These are phyloP conservation scores for Podaxis carcinomalis DNA, from an alignment of 768 basidiomycete species.

Conservation along the genomic window DNA sequence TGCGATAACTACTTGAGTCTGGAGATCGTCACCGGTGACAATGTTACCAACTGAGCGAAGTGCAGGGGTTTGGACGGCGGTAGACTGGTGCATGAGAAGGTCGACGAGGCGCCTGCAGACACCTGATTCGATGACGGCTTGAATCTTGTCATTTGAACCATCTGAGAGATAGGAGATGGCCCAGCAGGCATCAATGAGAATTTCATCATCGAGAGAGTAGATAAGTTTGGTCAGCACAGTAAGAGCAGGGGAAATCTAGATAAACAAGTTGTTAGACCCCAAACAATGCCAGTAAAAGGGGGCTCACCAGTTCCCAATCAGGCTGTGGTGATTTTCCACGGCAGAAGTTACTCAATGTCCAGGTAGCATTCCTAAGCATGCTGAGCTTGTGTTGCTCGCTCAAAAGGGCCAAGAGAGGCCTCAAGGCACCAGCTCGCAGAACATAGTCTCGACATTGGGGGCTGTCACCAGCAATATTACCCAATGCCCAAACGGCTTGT, in stretches of 20 bases:
- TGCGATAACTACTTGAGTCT: constrained; percentile 98
- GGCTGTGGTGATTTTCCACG: constrained; percentile 97
- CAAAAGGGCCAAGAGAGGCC: constrained; percentile 83
- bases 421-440: constrained; percentile 86
- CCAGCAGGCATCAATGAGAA: constrained; percentile 99
- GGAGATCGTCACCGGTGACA: constrained; percentile 97
- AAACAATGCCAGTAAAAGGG: constrained; percentile 4
- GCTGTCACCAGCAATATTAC: constrained; percentile 98
- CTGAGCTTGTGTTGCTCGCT: constrained; percentile 98
- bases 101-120: constrained; percentile 97
- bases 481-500: constrained; percentile 99
- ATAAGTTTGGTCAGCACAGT: constrained; percentile 97
- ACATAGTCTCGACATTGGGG: constrained; percentile 97
- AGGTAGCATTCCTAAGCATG: constrained; percentile 98
- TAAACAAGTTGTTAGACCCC: constrained; percentile 16
- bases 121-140: constrained; percentile 97
- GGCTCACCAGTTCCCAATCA: constrained; percentile 89
- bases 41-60: constrained; percentile 99
- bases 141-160: constrained; percentile 98
- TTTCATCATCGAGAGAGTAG: constrained; percentile 98
- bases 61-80: constrained; percentile 97
- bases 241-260: constrained; percentile 94
- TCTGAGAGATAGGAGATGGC: constrained; percentile 99
- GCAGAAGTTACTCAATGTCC: constrained; percentile 99
- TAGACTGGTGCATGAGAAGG: constrained; percentile 89